These are phyloP conservation scores for Nicotiana sylvestris DNA, from an alignment of 257 asterid genomes.

Conservation along the genomic window DNA sequence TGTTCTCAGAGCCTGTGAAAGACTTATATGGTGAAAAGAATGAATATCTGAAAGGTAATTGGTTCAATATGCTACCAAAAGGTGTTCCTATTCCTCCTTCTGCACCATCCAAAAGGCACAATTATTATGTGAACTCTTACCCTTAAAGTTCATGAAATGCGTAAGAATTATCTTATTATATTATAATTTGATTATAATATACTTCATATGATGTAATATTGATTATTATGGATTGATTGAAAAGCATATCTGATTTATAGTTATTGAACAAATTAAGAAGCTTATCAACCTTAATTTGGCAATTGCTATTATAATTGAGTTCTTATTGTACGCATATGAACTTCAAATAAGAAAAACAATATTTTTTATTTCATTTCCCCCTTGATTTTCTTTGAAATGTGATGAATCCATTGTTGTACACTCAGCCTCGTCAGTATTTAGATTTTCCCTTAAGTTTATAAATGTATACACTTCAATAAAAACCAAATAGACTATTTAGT, in stretches of 20 bases:
- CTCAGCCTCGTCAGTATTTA: too few species aligned
- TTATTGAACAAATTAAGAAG: neutral
- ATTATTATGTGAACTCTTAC: constrained; percentile 8
- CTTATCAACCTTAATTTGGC: neutral
- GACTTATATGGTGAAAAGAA: neutral
- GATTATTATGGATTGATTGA: neutral
- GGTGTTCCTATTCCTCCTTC: constrained; percentile 45
- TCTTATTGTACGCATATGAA: too few species aligned
- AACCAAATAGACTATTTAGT: too few species aligned
- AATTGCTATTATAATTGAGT: too few species aligned
- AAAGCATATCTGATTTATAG: neutral
- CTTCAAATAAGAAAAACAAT: too few species aligned
- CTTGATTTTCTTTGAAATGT: too few species aligned
- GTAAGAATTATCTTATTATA: neutral
- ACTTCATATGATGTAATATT: neutral
- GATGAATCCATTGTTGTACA: too few species aligned
- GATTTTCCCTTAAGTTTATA: too few species aligned
- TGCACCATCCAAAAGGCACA: constrained; percentile 50
- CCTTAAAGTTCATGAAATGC: constrained; percentile 18
- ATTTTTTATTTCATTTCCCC: too few species aligned
- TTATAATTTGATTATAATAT: neutral
- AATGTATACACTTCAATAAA: too few species aligned
- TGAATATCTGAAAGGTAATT: neutral
- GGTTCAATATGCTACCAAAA: constrained; percentile 38
- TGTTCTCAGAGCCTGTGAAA: neutral